These are phyloP conservation scores for Leccinum insigne DNA, from an alignment of 1,284 basidiomycete genomes.

Conservation along the genomic window DNA sequence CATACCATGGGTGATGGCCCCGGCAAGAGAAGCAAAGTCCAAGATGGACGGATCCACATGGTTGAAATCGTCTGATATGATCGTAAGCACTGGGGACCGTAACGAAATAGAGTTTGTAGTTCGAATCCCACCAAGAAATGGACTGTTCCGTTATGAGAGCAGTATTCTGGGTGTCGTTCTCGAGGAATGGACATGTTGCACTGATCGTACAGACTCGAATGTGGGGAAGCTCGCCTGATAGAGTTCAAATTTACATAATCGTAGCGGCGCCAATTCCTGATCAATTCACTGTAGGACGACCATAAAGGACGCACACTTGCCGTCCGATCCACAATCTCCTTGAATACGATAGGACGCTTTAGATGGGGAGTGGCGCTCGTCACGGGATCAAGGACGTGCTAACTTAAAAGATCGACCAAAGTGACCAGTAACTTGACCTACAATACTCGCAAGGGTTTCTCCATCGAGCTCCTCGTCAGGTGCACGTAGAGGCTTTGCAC, in stretches of 20 bases:
- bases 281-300: too few relatives aligned
- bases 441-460: constrained; percentile 23
- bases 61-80: constrained; percentile 96
- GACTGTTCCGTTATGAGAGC: too few relatives aligned
- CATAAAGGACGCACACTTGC: too few relatives aligned
- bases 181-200: too few relatives aligned
- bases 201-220: too few relatives aligned
- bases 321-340: too few relatives aligned
- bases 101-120: too few relatives aligned
- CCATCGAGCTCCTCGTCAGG: constrained; percentile 6
- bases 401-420: neutral
- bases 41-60: constrained; percentile 99
- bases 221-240: too few relatives aligned
- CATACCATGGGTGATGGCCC: constrained; percentile 98
- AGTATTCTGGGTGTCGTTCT: too few relatives aligned
- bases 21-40: constrained; percentile 91
- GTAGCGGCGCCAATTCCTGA: too few relatives aligned
- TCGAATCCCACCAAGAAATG: too few relatives aligned
- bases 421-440: constrained; percentile 9
- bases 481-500: constrained; percentile 15
- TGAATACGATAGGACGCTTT: neutral
- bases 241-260: too few relatives aligned
- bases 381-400: neutral
- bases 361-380: neutral
- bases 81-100: constrained; percentile 36